Evolutionary conservation across 2,329 filamentous ascomycete species (phyloP).

Genomic region (Penicillium polonicum): DNA sequence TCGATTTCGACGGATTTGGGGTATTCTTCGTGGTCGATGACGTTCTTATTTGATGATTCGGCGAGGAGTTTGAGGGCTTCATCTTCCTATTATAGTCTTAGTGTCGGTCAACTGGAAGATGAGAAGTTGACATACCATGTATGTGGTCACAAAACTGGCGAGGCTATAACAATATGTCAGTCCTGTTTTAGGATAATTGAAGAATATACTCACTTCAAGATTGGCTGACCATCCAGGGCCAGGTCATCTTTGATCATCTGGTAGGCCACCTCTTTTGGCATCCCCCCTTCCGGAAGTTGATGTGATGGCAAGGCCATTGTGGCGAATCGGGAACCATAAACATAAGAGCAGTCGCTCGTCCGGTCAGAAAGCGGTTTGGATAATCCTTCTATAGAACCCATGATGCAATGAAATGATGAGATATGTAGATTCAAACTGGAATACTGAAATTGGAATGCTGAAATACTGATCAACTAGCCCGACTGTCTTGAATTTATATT

Average conservation of each 20-base stretch:
- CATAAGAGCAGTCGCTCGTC: constrained; percentile 3
- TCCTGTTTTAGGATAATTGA: neutral
- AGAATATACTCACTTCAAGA: constrained; percentile 58
- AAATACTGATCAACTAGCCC: neutral
- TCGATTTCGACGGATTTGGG: constrained; percentile 62
- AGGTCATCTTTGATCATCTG: constrained; percentile 64
- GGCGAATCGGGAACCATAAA: constrained; percentile 14
- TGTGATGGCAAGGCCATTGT: constrained; percentile 7
- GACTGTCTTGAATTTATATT: neutral
- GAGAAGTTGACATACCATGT: constrained; percentile 48
- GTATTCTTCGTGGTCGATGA: constrained; percentile 69
- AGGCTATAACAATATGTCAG: constrained; percentile 1
- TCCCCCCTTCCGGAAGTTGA: constrained; percentile 65
- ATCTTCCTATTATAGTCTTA: constrained; percentile 46
- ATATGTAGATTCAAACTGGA: neutral
- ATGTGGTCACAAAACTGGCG: constrained; percentile 66
- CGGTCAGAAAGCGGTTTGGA: neutral
- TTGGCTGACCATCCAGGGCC: constrained; percentile 65
- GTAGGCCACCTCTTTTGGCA: constrained; percentile 73
- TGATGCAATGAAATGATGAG: neutral
- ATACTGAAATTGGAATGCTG: neutral
- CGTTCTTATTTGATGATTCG: constrained; percentile 68
- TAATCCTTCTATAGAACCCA: constrained; percentile 4
- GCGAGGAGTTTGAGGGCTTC: constrained; percentile 64
- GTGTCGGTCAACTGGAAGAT: neutral